These are phyloP conservation scores for Cladophialophora yegresii DNA, from an alignment of 2,329 filamentous ascomycete species.

Conservation along the genomic window DNA sequence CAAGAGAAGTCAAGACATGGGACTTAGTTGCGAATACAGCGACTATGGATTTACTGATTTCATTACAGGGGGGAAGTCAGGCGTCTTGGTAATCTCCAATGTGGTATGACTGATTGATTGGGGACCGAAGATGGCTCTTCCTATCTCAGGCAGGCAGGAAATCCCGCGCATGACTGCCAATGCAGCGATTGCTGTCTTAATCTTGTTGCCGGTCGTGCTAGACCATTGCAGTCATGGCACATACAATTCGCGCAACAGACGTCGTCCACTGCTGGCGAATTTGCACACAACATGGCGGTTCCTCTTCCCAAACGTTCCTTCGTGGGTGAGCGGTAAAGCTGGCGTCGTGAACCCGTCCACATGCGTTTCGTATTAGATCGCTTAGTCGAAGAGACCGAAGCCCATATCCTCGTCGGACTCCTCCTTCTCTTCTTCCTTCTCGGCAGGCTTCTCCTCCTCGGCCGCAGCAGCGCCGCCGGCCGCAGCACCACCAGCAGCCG, in stretches of 20 bases:
- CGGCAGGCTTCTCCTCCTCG: conserved; percentile 91
- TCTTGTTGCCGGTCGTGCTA: not conserved
- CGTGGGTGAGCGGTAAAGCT: not conserved
- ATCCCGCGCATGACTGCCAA: not conserved
- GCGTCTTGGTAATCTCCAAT: not conserved
- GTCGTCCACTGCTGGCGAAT: not conserved
- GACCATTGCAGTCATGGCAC: not conserved
- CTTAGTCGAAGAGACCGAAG: conserved; percentile 69
- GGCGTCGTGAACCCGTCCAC: not conserved
- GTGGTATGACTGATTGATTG: not conserved
- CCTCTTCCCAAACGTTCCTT: not conserved
- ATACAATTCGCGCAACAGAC: not conserved
- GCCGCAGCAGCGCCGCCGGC: conserved; percentile 76
- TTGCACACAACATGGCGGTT: not conserved
- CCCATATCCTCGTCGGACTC: conserved; percentile 76
- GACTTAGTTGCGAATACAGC: not conserved
- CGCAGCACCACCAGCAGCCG: conserved; percentile 62
- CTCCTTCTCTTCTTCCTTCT: conserved; percentile 82
- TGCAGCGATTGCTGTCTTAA: not conserved
- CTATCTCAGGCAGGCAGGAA: conserved; percentile 1
- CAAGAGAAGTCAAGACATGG: not conserved
- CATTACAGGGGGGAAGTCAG: not conserved
- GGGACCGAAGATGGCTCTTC: not conserved
- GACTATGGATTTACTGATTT: not conserved
- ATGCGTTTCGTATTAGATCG: conserved; percentile 20